phyloP scores from a whole-genome alignment of 306 rosid genomes.

The Cyclanthera cordifolia region DNA sequence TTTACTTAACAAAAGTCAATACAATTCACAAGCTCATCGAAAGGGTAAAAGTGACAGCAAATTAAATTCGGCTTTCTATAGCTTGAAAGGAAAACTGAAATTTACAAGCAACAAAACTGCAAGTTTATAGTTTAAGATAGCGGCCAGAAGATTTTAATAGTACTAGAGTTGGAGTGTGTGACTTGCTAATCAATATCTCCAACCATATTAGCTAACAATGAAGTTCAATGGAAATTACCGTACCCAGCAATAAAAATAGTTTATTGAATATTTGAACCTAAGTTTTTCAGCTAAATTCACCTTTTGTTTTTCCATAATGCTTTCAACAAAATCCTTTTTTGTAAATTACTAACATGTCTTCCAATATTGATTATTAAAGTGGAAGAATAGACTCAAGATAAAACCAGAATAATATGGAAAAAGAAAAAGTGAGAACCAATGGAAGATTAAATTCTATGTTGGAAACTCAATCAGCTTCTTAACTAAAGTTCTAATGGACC shows the following conservation, averaged over 20 bases:
- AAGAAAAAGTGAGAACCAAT: background rate
- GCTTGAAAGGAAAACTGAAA: background rate
- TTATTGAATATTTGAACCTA: background rate
- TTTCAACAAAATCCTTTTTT: background rate
- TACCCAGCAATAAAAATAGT: background rate
- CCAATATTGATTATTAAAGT: background rate
- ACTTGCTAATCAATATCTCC: background rate
- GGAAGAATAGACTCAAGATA: conserved; percentile 1
- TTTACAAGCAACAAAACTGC: background rate
- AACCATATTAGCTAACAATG: background rate
- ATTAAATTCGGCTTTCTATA: background rate
- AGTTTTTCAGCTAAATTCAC: background rate
- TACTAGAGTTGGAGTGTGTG: background rate
- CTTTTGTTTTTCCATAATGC: background rate
- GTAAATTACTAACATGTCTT: background rate
- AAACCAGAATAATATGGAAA: conserved; percentile 4
- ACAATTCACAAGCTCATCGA: background rate
- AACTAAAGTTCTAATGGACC: background rate
- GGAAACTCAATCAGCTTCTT: background rate
- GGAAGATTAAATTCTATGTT: background rate
- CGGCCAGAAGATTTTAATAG: background rate
- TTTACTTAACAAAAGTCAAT: background rate
- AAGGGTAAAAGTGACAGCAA: background rate
- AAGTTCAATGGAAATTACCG: background rate
- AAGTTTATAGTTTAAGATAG: background rate